Base-by-base conservation (phyloP, 139 green algal species). In the Tetradesmus obliquus region DNA sequence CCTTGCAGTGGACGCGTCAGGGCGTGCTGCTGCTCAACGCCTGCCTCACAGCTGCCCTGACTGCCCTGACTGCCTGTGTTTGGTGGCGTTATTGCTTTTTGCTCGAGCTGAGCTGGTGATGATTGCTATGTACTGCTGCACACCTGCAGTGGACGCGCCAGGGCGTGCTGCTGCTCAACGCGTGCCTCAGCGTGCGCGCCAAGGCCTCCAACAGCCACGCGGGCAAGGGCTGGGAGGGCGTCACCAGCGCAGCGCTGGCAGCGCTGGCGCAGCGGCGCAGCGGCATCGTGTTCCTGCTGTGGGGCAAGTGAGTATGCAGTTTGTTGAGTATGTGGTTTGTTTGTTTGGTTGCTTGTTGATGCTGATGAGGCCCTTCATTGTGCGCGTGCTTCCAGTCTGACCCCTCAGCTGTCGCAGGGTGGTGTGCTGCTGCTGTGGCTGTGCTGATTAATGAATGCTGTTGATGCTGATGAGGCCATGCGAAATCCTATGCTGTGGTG, bases 1-100 rank as follows among this genome's bases (percentile, higher is more conserved):
- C 32, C 57, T 66, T 66, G 57, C 57, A 66, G 57, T 9, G 8
- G 57, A 66, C 57, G 32, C 71, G 72, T 10, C 90, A 92, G 71
- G 97, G 98, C 5, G 97, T 99, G 92, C 94, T 99, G 66, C 95
- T 99, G 88, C 96, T 99, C 66, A 99, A 99, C 88, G 96, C 98
- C 6, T 93, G 95, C 82, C 57, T 66, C 7, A 9, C 57, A 66
- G 57, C 57, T 13, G 57, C 6, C 57, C 57, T 66, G 57, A 66
- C 57, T 66, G 57, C 57, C 32, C 32, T 45, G 32, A 45, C 32
- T 45, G 32, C 32, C 32, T 45, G 32, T 45, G 32, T 45, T 45
- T 45, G 32, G 32, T 45, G 32, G 32, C 32, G 32, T 45, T 45
- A 45, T 45, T 45, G 32, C 32, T 45, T 45, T 45, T 45, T 45